Evolutionary conservation across 2,329 filamentous ascomycete species (phyloP), one percentile per base, ranked within the genome.

Genomic region (Escovopsis sp.): DNA sequence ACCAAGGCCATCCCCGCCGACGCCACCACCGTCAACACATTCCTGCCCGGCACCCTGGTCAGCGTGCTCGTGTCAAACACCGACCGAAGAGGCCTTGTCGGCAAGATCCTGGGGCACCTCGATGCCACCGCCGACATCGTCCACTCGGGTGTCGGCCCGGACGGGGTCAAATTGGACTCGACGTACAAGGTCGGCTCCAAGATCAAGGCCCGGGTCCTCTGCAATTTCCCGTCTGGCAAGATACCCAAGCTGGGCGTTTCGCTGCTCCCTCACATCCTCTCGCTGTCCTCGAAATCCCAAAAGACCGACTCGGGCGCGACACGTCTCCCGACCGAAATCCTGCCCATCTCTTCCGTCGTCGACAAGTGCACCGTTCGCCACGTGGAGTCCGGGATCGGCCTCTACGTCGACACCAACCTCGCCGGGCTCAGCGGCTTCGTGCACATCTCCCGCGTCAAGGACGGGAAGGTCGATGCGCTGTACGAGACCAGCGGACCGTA

Each of bases 361-460:
- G 80, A 89, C 38, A 74, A 82, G 50, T 85, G 84, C 44, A 86
- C 77, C 33, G 79, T 98, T 7, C 73, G 79, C 42, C 82, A 82
- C 50, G 85, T 95, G 3, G 83, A 93, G 50, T 69, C 79, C 5
- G 78, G 80, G 3, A 75, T 89, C 46, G 93, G 91, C 42, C 68
- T 95, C 3, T 94, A 93, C 53, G 71, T 87, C 7, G 75, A 83
- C 50, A 63, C 87, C 34, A 80, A 79, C 2, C 49, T 64, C 12
- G 48, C 60, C 4, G 85, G 79, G 28, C 68, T 89, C 3, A 68
- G 75, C n/a, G 85, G 85, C 9, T 98, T 95, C 55, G 87, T 93
- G 19, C 91, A 98, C 60, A 93, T 98, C 49, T 98, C 91, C 1
- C 77, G 85, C 49, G 75, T 98, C 47, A 83, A 89, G 45, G 89